Percentiles rank a stretch among this genome's conserved stretches.
phyloP scores from a whole-genome alignment of 1,139 yeast genomes.

The Pneumocystis sp. region DNA sequence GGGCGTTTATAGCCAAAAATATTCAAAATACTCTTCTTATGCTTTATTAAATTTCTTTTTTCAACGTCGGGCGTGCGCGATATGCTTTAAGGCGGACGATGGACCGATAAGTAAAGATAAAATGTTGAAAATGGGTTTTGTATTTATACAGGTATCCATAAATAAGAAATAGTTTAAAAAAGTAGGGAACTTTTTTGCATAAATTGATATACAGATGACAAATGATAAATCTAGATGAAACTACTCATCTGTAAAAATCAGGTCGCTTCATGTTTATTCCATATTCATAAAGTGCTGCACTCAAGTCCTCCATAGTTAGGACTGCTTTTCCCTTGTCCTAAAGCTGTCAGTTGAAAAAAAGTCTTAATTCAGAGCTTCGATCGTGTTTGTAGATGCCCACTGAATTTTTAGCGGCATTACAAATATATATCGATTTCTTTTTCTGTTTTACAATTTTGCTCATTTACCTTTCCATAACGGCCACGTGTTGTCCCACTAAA shows the following conservation, averaged over 20 bases:
- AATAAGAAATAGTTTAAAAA: background rate
- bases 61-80: too few species aligned
- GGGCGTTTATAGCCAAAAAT: background rate
- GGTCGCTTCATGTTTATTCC: constrained; percentile 86
- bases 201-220: too few species aligned
- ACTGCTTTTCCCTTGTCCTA: constrained; percentile 61
- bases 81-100: too few species aligned
- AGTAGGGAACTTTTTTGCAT: background rate
- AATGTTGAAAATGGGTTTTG: background rate
- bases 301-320: constrained; percentile 74
- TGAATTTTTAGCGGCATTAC: too few species aligned
- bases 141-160: background rate
- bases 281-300: constrained; percentile 78
- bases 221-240: too few species aligned
- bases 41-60: background rate
- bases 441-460: constrained; percentile 25
- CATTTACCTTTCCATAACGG: constrained; percentile 24
- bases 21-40: background rate
- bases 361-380: too few species aligned
- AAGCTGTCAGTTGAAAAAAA: constrained; percentile 16
- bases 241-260: constrained; percentile 60
- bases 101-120: background rate
- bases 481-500: constrained; percentile 13
- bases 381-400: too few species aligned
- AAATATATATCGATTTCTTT: constrained; percentile 22